These are phyloP conservation scores for Tolypocladium guangdongense DNA, from an alignment of 2,329 filamentous ascomycete species.

Conservation along the genomic window DNA sequence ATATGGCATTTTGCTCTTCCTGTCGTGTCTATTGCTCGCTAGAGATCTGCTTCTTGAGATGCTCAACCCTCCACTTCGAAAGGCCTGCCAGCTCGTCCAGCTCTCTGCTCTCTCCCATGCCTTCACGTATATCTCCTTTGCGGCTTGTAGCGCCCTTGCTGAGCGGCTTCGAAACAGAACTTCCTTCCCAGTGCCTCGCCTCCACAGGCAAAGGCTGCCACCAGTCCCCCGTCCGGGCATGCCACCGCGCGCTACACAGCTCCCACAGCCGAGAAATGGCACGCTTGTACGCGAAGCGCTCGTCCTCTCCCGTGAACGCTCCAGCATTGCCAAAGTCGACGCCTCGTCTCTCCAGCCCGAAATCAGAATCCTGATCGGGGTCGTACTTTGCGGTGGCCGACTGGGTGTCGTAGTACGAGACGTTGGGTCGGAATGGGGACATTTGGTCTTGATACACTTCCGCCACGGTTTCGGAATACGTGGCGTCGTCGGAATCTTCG, in stretches of 20 bases:
- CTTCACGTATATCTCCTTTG: constrained; percentile 12
- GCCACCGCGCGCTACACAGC: constrained; percentile 65
- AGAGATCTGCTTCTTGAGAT: constrained; percentile 15
- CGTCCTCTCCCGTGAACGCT: constrained; percentile 70
- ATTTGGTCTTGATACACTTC: constrained; percentile 72
- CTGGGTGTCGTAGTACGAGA: constrained; percentile 50
- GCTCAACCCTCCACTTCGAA: constrained; percentile 25
- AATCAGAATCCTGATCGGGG: constrained; percentile 47
- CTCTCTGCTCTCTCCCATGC: constrained; percentile 22
- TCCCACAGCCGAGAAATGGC: constrained; percentile 73
- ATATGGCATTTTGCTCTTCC: background rate
- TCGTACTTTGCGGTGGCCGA: constrained; percentile 37
- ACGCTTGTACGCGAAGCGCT: constrained; percentile 70
- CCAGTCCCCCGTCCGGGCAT: constrained; percentile 53
- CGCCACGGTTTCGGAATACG: constrained; percentile 32
- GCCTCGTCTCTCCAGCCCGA: constrained; percentile 26
- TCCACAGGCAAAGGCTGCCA: constrained; percentile 59
- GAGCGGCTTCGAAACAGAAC: constrained; percentile 13
- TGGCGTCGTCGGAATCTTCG: constrained; percentile 23
- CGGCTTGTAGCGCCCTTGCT: constrained; percentile 1
- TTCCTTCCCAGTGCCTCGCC: constrained; percentile 55
- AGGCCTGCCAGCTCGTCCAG: constrained; percentile 27
- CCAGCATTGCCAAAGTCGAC: constrained; percentile 58
- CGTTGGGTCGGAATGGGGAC: constrained; percentile 69
- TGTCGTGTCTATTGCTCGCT: constrained; percentile 3